A percentile compares a stretch with the other conserved stretches of the same genome.
Evolutionary conservation across 2,329 filamentous ascomycete species (phyloP).

Genomic region (Neocucurbitaria cava): DNA sequence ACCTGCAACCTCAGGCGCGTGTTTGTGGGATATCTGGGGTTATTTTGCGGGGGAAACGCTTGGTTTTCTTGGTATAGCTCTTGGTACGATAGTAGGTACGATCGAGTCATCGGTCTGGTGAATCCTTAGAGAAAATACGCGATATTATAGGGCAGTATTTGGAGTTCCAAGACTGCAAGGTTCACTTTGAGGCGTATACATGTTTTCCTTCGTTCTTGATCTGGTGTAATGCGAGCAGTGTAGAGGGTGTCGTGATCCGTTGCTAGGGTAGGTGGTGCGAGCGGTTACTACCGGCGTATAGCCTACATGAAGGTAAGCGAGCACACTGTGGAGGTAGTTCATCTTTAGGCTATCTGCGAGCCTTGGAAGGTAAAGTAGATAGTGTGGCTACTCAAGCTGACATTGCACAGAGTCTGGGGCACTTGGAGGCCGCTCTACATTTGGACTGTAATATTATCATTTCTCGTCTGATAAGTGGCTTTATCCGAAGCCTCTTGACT

Average conservation of each 20-base stretch:
- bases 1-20: neutral
- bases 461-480: neutral
- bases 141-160: neutral
- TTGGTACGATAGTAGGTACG: neutral
- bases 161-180: slow-evolving; percentile 1
- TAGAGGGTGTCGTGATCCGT: neutral
- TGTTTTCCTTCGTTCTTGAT: neutral
- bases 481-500: neutral
- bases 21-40: neutral
- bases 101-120: neutral
- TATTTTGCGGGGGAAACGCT: neutral
- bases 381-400: neutral
- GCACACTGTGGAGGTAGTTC: neutral
- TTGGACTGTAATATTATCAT: neutral
- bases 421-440: neutral
- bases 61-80: neutral
- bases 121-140: neutral
- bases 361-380: neutral
- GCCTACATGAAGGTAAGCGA: slow-evolving; percentile 1
- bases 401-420: neutral
- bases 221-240: neutral
- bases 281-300: slow-evolving; percentile 8
- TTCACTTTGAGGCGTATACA: neutral
- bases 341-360: neutral
- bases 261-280: neutral